phyloP scores from a whole-genome alignment of 305 asterid species.

The Fraxinus greggii region DNA sequence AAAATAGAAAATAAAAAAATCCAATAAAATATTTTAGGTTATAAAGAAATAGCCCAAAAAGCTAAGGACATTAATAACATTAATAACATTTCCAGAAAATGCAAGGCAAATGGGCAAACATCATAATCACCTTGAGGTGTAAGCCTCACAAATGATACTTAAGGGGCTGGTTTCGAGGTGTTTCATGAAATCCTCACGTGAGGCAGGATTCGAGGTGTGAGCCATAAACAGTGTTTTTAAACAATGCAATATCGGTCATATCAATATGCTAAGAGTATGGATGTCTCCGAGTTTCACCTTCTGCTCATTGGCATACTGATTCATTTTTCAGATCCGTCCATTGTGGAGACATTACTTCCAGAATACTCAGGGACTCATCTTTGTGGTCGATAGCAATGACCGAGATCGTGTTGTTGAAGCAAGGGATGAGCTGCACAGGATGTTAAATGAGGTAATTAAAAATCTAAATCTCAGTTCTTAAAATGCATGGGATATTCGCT shows the following conservation, averaged over 20 bases:
- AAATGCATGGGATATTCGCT: neutral
- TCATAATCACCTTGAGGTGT: neutral
- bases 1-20: neutral
- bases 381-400: constrained; percentile 64
- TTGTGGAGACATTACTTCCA: constrained; percentile 69
- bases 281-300: neutral
- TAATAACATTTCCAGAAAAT: neutral
- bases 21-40: neutral
- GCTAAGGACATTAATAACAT: neutral
- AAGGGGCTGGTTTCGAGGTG: neutral
- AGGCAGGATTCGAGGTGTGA: neutral
- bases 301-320: neutral
- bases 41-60: neutral
- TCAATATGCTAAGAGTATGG: neutral
- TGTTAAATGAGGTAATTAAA: constrained; percentile 53
- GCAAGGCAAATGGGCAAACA: neutral
- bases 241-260: neutral
- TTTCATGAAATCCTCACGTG: neutral
- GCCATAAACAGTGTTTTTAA: neutral
- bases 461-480: constrained; percentile 3
- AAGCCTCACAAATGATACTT: neutral
- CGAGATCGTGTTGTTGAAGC: constrained; percentile 65
- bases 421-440: constrained; percentile 59
- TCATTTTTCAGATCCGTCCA: constrained; percentile 49
- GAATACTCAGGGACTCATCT: constrained; percentile 60